Base-by-base conservation (phyloP, 108 stramenopile species). In the Craspedostauros australis region DNA sequence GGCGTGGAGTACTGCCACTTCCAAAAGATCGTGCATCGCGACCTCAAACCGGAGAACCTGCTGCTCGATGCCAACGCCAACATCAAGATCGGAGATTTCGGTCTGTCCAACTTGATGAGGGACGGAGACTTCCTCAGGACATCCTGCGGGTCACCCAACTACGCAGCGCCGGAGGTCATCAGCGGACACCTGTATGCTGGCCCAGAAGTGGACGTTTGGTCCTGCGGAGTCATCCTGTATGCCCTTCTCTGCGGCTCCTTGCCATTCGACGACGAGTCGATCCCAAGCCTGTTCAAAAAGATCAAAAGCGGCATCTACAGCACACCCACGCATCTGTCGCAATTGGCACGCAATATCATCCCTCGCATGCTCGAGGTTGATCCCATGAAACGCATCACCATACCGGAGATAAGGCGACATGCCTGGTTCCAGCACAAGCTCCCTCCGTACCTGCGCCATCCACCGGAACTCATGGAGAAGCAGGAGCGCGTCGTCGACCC, bases 61-160 rank as follows among this genome's bases (percentile, higher is more conserved):
- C 70, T 97, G 60, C 72, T 96, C 32, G 93, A 96, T 61, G 86
- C 84, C 14, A 88, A 84, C 57, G 71, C 80, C 50, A 97, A 97
- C 69, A 92, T 99, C 66, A 99, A 99, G 71, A 94, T 99, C 71
- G 99, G 97, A 4, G 99, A 99, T 66, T 99, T 99, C 62, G 99
- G 99, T 42, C 80, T 99, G 18, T 92, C 89, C 39, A 99, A 99
- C 68, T 66, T 97, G 27, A 97, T 95, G 95, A 72, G 88, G 24
- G 99, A 99, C 70, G 99, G 99, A 24, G 96, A 97, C 46, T 98
- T 99, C 52, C 79, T 99, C 43, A 77, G 96, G 41, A 99, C 99
- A 48, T 89, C 87, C 26, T 96, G 95, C 69, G 95, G 95, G 7
- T 96, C 95, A 28, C 98, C 98, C 21, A 99, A 99, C 82, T 99